Conservation (phyloP, 495 filamentous ascomycete species). For the Aspergillus bertholletiae region DNA sequence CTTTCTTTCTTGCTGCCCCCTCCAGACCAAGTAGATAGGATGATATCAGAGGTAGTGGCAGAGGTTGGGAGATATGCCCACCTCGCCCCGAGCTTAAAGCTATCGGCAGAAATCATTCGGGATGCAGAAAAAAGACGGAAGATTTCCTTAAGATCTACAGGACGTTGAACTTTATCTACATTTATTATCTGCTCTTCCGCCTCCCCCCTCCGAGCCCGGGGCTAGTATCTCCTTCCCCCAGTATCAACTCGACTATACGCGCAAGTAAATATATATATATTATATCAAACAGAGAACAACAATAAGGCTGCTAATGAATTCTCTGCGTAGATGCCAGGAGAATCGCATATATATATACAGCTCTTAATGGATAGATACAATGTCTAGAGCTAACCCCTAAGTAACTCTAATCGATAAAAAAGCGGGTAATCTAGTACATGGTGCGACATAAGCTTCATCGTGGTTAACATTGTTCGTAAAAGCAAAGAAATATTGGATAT, state of each 20-base stretch:
- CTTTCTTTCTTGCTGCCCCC: conserved; percentile 65
- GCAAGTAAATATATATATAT: too few species aligned
- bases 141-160: conserved; percentile 25
- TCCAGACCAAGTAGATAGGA: conserved; percentile 59
- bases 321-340: not conserved
- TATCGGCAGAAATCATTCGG: conserved; percentile 73
- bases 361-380: not conserved
- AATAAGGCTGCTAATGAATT: too few species aligned
- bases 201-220: too few species aligned
- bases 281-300: too few species aligned
- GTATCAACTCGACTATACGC: too few species aligned
- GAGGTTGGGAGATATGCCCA: conserved; percentile 71
- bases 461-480: not conserved
- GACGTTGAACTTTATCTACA: not conserved
- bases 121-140: conserved; percentile 70
- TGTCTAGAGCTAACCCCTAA: not conserved
- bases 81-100: conserved; percentile 68
- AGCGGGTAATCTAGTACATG: not conserved
- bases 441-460: not conserved
- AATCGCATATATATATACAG: not conserved
- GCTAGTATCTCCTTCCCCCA: too few species aligned
- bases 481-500: conserved; percentile 10
- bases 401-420: not conserved
- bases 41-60: conserved; percentile 69
- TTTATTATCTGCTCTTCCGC: too few species aligned